Percentiles rank a stretch among this genome's conserved stretches.
Conservation (phyloP, 2,329 filamentous ascomycete genomes). For the Hymenoscyphus linearis region DNA sequence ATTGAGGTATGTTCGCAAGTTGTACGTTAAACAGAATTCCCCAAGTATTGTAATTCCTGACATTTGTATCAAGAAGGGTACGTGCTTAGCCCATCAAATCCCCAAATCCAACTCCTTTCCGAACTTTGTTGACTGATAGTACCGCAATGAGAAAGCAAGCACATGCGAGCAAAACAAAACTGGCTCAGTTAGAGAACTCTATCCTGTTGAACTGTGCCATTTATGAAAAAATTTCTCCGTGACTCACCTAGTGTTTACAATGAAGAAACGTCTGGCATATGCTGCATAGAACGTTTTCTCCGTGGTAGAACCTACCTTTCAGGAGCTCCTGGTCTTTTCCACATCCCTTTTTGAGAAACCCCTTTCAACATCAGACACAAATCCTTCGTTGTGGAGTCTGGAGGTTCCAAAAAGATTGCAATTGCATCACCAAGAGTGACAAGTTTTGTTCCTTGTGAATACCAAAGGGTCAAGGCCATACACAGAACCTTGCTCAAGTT, state of each 20-base stretch:
- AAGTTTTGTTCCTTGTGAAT: neutral
- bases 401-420: neutral
- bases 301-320: neutral
- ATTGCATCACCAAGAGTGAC: conserved; percentile 3
- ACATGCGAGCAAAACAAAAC: neutral
- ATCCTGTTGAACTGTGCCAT: neutral
- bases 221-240: neutral
- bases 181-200: neutral
- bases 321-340: neutral
- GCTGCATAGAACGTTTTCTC: neutral
- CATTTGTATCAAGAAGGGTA: neutral
- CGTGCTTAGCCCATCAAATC: neutral
- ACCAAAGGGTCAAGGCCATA: neutral
- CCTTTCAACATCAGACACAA: neutral
- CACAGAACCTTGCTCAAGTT: neutral
- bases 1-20: neutral
- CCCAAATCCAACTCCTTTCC: neutral
- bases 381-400: neutral
- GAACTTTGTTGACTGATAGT: neutral
- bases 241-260: neutral
- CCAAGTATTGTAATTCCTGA: neutral
- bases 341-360: neutral
- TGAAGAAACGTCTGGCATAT: neutral
- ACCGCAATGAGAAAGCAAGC: neutral
- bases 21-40: neutral